These are phyloP conservation scores for Penicillium chermesinum DNA, from an alignment of 495 filamentous ascomycete species.

Conservation along the genomic window DNA sequence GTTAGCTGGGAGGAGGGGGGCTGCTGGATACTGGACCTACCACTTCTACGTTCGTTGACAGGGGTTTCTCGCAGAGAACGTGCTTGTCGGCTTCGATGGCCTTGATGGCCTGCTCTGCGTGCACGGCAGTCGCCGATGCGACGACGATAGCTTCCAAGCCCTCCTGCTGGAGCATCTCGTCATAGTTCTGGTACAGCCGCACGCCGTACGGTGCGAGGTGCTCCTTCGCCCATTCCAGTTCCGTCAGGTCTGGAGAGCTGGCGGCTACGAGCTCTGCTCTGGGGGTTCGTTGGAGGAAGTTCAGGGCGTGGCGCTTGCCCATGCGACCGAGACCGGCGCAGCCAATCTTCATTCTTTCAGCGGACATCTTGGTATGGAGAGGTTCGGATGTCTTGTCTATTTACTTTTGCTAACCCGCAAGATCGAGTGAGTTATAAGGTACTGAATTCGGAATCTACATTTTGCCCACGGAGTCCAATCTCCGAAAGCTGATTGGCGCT, in stretches of 20 bases:
- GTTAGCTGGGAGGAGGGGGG: neutral
- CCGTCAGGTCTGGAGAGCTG: constrained; percentile 43
- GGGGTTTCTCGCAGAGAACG: constrained; percentile 53
- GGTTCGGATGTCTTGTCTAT: no score
- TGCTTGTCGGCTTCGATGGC: constrained; percentile 50
- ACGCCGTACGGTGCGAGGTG: constrained; percentile 47
- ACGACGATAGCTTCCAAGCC: constrained; percentile 51
- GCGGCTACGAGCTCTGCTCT: constrained; percentile 50
- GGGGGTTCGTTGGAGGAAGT: constrained; percentile 48
- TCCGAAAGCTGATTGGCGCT: constrained; percentile 10
- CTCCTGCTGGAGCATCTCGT: constrained; percentile 51
- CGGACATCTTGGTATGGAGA: no score
- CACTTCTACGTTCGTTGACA: constrained; percentile 46
- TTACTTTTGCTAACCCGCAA: no score
- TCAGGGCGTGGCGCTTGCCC: constrained; percentile 53
- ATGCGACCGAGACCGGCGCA: constrained; percentile 54
- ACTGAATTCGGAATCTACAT: constrained; percentile 5
- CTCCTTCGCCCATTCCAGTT: constrained; percentile 47
- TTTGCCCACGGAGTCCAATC: constrained; percentile 17
- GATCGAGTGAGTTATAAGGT: neutral
- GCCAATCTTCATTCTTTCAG: constrained; percentile 42
- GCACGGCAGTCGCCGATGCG: constrained; percentile 48
- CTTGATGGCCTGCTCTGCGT: constrained; percentile 53
- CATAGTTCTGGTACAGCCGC: constrained; percentile 46
- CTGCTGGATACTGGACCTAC: constrained; percentile 26